phyloP scores from a whole-genome alignment of 306 rosid species.

The Castanea mollissima region DNA sequence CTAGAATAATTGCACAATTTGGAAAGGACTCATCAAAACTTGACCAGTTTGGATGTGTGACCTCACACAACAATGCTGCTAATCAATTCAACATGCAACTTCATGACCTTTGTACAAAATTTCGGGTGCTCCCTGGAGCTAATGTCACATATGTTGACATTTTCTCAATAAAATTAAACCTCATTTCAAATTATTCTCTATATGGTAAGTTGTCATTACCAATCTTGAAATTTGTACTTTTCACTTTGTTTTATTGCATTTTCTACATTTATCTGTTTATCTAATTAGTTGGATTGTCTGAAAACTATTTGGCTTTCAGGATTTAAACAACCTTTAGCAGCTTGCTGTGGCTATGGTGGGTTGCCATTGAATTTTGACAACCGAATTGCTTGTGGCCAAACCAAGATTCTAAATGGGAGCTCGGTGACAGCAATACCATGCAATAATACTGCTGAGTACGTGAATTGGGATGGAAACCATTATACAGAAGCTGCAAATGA shows the following conservation, averaged over 20 bases:
- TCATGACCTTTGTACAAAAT: constrained; percentile 26
- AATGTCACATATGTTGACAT: constrained; percentile 34
- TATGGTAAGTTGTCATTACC: constrained; percentile 11
- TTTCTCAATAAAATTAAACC: constrained; percentile 33
- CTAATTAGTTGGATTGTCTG: neutral
- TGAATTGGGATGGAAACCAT: constrained; percentile 47
- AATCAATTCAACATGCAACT: constrained; percentile 32
- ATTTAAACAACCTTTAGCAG: constrained; percentile 33
- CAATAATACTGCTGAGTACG: constrained; percentile 27
- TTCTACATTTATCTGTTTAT: neutral
- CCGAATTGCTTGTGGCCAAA: constrained; percentile 33
- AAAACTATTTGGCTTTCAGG: constrained; percentile 15
- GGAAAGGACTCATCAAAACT: constrained; percentile 29
- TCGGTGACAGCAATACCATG: constrained; percentile 27
- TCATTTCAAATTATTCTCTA: constrained; percentile 32
- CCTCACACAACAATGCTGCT: constrained; percentile 35
- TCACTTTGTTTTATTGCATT: neutral
- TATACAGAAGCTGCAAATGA: constrained; percentile 45
- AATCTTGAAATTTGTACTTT: neutral
- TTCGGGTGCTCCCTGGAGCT: constrained; percentile 25
- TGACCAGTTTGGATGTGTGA: constrained; percentile 36
- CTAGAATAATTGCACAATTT: constrained; percentile 28
- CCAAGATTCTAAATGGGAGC: constrained; percentile 30
- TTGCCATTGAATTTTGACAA: constrained; percentile 35
- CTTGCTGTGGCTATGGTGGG: constrained; percentile 49